These are phyloP conservation scores for Sporothrix humicola DNA, from an alignment of 2,329 filamentous ascomycete genomes.

Conservation along the genomic window DNA sequence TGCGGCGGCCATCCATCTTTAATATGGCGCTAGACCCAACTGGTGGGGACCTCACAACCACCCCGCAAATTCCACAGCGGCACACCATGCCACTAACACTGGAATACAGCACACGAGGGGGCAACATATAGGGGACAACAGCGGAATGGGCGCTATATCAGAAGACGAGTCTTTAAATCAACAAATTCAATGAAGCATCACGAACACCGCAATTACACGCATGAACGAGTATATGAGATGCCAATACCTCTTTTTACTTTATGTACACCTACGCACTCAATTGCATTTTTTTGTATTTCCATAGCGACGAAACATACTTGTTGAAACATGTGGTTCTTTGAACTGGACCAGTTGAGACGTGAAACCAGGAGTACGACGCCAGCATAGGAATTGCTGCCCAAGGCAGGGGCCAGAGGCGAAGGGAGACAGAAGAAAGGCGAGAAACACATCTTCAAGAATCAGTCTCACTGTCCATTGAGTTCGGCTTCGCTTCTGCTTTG, in stretches of 20 bases:
- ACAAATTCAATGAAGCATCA: neutral
- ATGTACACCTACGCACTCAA: too few species aligned
- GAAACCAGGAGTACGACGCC: conserved; percentile 13
- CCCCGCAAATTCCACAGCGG: conserved; percentile 14
- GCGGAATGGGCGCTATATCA: conserved; percentile 12
- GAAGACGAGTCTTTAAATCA: neutral
- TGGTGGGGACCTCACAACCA: neutral
- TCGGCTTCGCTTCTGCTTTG: neutral
- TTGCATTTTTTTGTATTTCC: neutral
- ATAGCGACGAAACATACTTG: neutral
- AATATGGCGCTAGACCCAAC: conserved; percentile 8
- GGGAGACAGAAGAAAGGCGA: neutral
- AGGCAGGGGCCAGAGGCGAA: conserved; percentile 1
- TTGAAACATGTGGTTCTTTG: conserved; percentile 1
- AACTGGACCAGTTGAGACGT: neutral
- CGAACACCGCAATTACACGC: neutral
- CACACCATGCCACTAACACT: too few species aligned
- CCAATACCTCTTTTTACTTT: too few species aligned
- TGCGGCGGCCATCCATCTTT: neutral
- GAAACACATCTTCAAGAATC: neutral
- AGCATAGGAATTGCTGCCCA: neutral
- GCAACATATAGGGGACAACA: conserved; percentile 27
- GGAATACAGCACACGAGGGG: neutral
- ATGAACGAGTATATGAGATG: conserved; percentile 9
- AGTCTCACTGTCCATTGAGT: neutral